Evolutionary conservation across 352 stramenopile species (phyloP), one percentile per base, ranked within the genome.

Genomic region (Phytophthora chlamydospora): DNA sequence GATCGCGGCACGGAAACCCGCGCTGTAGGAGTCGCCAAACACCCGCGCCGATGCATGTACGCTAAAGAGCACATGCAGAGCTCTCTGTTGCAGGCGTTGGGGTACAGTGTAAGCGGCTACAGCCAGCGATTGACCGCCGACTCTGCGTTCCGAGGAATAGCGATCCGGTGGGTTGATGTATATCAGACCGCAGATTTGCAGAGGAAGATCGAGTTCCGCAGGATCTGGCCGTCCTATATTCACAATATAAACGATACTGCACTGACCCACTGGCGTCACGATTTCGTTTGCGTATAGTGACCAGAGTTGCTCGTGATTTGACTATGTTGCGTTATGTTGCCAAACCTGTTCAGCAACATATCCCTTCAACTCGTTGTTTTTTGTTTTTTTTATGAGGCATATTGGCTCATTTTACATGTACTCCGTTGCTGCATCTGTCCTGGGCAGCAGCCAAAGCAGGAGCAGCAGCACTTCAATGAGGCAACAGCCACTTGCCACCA

Each of bases 221-320:
- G 41, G 41, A 29, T 34, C 21, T 47, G 21, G 8, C 5, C 17
- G 16, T n/a, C 7, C 41, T 45, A 21, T 14, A 19, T 34, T 34
- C 1, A 24, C 10, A 11, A 34, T 24, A 34, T 31, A 47, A 47
- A 11, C 11, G 21, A 19, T 34, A 47, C 41, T 14, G 8, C 21
- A 2, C 10, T 24, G 41, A 47, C 41, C 31, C 41, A n/a, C 41
- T 34, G 19, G 19, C 41, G 41, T 47, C 41, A 47, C 19, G 19
- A 19, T 19, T 47, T 47, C 24, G 24, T 24, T 24, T n/a, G n/a
- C n/a, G n/a, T n/a, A n/a, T n/a, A n/a, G n/a, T n/a, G n/a, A n/a
- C n/a, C n/a, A n/a, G n/a, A n/a, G n/a, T n/a, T n/a, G n/a, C n/a
- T n/a, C n/a, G n/a, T n/a, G n/a, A n/a, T 24, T 24, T 24, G 21